A percentile compares a stretch with the other conserved stretches of the same genome.
Evolutionary conservation across 179 eudicot species (phyloP).

Genomic region (Amaranthus tricolor): DNA sequence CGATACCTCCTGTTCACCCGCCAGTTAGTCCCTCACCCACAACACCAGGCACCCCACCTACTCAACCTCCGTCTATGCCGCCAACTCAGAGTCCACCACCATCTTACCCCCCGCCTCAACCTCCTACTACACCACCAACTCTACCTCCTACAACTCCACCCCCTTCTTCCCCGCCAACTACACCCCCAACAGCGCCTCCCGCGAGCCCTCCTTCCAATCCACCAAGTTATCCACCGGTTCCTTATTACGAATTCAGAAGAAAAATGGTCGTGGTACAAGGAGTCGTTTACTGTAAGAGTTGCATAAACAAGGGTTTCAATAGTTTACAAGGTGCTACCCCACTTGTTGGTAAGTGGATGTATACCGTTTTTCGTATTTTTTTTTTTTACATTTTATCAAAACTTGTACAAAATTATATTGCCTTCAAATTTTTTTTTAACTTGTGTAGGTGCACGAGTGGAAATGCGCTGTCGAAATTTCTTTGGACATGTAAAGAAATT

Average conservation of each 20-base stretch:
- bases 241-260: constrained; percentile 16
- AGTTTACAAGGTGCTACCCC: constrained; percentile 52
- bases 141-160: constrained; percentile 10
- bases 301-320: constrained; percentile 45
- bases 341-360: constrained; percentile 31
- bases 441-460: constrained; percentile 59
- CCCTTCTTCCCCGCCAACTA: not conserved
- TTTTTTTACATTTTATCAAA: too few relatives aligned
- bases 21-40: constrained; percentile 10
- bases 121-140: constrained; percentile 11
- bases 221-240: constrained; percentile 2
- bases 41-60: constrained; percentile 2
- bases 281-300: constrained; percentile 64
- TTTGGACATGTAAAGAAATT: constrained; percentile 13
- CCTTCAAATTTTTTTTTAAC: not conserved
- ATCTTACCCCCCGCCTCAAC: not conserved
- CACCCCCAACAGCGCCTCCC: not conserved
- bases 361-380: too few relatives aligned
- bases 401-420: too few relatives aligned
- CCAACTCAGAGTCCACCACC: not conserved
- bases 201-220: constrained; percentile 5
- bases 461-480: constrained; percentile 50
- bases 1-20: constrained; percentile 12
- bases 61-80: not conserved
- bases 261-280: constrained; percentile 52